Conservation (phyloP, 192 early-diverging fungal genomes). For the Dimargaris verticillata region DNA sequence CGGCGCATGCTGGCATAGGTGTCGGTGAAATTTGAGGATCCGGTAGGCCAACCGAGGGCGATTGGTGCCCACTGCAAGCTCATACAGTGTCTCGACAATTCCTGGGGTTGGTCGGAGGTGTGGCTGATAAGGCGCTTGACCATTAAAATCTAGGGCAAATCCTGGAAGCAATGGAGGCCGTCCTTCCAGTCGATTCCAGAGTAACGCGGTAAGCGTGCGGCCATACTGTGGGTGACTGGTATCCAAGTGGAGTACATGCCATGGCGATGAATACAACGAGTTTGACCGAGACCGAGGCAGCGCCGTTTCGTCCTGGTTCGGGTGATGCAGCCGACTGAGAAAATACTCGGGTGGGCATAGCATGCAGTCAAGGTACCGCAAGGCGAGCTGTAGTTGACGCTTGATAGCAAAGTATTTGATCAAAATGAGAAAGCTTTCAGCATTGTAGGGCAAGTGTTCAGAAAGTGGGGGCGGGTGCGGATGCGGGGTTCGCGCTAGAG, state of each 20-base stretch:
- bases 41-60: neutral
- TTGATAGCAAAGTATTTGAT: neutral
- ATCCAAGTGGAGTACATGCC: too few species aligned
- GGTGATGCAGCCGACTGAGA: neutral
- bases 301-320: too few species aligned
- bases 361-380: neutral
- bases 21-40: neutral
- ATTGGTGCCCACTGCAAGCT: neutral
- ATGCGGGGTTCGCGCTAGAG: too few species aligned
- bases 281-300: too few species aligned
- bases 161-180: neutral
- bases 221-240: too few species aligned
- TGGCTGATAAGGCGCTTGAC: neutral
- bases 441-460: neutral
- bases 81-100: neutral
- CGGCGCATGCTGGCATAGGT: too few species aligned
- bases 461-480: too few species aligned
- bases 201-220: neutral
- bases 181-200: neutral
- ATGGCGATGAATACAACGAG: too few species aligned
- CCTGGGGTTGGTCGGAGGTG: neutral
- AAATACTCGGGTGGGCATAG: neutral
- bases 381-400: too few species aligned
- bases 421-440: conserved; percentile 4
- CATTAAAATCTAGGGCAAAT: neutral